Evolutionary conservation across 306 rosid genomes (phyloP), one percentile per base, ranked within the genome.

Genomic region (Luffa acutangula): DNA sequence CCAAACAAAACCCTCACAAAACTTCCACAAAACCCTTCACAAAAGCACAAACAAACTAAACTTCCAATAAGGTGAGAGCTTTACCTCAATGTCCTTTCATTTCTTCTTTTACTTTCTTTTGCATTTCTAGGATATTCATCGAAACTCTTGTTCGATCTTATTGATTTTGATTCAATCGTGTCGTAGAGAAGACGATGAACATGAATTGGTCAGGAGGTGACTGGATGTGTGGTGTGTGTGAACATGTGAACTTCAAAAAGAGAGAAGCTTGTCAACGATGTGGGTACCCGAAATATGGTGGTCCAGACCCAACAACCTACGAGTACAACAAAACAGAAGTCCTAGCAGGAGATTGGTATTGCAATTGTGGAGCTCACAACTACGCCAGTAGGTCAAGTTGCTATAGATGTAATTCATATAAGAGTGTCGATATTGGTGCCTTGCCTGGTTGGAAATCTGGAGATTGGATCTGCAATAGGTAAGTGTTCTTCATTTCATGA

Each of bases 381-480:
- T 91, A 87, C 42, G 65, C 87, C 48, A 83, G 75, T 5, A 18
- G 83, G 42, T 80, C 79, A 70, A 57, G 9, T 25, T 80, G 83
- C 20, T 57, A 41, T 9, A 83, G 81, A 78, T 85, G 82, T 82
- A 87, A 85, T 17, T 84, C 82, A 33, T 80, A 75, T 58, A 75
- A 81, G 67, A 51, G 57, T 17, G 80, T 36, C 43, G 88, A 81
- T 49, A 10, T 79, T 63, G 81, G 82, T 81, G 80, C 80, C 52
- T 92, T 90, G 4, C 93, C 96, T 4, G 96, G 91, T 74, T 91
- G 96, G 96, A 91, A 91, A 88, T 41, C 76, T 64, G 96, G 96
- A 3, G 96, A 91, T 80, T 91, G 96, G 96, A 63, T 91, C 74
- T 91, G 96, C 80, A 74, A 83, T 45, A 89, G 93, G 96, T 84